Evolutionary conservation across 1,284 basidiomycete species (phyloP).

Genomic region (Ceratobasidium sp.): DNA sequence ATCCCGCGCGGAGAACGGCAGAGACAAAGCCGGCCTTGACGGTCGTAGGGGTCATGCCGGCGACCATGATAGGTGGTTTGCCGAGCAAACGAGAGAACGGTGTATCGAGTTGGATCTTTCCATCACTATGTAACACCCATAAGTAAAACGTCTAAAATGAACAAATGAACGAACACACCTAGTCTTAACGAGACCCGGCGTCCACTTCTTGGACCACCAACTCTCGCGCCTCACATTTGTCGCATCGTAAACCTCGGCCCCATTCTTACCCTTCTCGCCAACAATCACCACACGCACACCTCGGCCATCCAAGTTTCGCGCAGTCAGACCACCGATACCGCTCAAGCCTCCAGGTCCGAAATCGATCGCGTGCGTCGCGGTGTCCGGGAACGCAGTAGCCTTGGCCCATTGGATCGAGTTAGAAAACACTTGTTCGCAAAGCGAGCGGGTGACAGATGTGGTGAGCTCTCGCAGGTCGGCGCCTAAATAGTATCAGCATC

Average conservation of each 20-base stretch:
- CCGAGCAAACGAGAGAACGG: conserved; percentile 95
- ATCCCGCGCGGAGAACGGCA: conserved; percentile 93
- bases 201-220: conserved; percentile 92
- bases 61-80: conserved; percentile 98
- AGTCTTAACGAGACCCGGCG: conserved; percentile 89
- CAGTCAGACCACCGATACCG: conserved; percentile 93
- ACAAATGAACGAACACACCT: conserved; percentile 66
- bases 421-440: conserved; percentile 95
- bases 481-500: conserved; percentile 64
- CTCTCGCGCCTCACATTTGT: conserved; percentile 80
- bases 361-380: conserved; percentile 94
- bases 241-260: conserved; percentile 86
- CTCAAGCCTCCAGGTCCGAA: conserved; percentile 96
- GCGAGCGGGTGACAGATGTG: conserved; percentile 81
- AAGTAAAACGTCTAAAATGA: conserved; percentile 15
- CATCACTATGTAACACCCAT: conserved; percentile 71
- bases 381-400: conserved; percentile 85
- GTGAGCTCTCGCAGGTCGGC: conserved; percentile 79
- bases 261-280: conserved; percentile 88
- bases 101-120: conserved; percentile 92
- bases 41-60: conserved; percentile 97
- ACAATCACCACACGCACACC: conserved; percentile 91
- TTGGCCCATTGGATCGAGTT: conserved; percentile 68
- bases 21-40: conserved; percentile 94
- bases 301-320: conserved; percentile 91